Base-by-base conservation (phyloP, 148 eudicot genomes). In the Oxyria digyna region DNA sequence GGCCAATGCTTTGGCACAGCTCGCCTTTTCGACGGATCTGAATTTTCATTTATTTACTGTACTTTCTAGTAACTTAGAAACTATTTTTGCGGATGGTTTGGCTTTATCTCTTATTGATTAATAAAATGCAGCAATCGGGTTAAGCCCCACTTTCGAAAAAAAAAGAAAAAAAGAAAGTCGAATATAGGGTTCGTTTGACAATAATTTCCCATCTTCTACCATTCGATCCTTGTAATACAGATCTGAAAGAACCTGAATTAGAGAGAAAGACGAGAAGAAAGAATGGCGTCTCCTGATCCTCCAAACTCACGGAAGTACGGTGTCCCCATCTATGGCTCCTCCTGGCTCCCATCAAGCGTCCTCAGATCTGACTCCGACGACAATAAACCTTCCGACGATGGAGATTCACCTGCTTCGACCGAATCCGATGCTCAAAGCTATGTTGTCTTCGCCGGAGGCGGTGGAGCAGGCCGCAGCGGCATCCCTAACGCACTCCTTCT, bases 391-490 rank as follows among this genome's bases (percentile, higher is more conserved):
- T 73, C 71, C 82, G 68, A 42, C 64, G 68, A 57, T 12, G 68
- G 45, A 13, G 74, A 74, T 27, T n/a, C 67, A 17, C 67, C 69
- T 15, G 18, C 74, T 1, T 42, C 74, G 23, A 17, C 76, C 23
- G 35, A 71, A 20, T 7, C 62, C 24, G 40, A 17, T 5, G 55
- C 72, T 46, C 31, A 66, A 24, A 70, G 63, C 63, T 80, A 76
- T 42, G 74, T 89, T 0, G 77, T 89, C 1, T 73, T 92, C 4
- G 75, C 91, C 46, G 98, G 98, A 20, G 98, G 98, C 21, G 98
- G 98, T 7, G 98, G 98, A 4, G 89, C 82, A 73, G 96, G 98
- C 18, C 74, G 77, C 14, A 89, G 85, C 72, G 98, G 98, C 12
- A 89, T 93, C 50, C 95, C 87, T 42, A 93, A 93, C 63, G 89